phyloP scores from a whole-genome alignment of 139 green algal species.

The Chlamydomonas applanata region DNA sequence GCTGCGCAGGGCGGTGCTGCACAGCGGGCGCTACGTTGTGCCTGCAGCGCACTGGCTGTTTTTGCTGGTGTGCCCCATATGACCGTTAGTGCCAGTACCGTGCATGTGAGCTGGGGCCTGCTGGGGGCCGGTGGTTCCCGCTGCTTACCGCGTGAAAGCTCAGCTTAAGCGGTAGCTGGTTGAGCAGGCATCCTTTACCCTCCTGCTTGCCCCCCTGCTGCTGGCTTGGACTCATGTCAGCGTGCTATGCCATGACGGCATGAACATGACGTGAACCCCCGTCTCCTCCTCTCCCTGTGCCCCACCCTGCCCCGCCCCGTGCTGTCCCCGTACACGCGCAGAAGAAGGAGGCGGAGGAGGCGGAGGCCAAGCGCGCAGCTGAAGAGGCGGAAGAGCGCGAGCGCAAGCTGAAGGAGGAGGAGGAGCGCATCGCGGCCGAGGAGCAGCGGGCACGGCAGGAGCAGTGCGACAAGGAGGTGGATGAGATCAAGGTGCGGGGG shows the following conservation, averaged over 20 bases:
- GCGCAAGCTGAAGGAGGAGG: conserved; percentile 3
- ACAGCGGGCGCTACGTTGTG: no score
- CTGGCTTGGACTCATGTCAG: not conserved
- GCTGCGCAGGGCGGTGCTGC: no score
- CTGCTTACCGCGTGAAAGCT: no score
- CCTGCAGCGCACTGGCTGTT: no score
- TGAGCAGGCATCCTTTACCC: no score
- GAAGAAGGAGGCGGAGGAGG: conserved; percentile 13
- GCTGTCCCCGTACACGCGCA: not conserved
- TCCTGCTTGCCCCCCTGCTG: not conserved
- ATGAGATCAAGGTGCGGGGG: conserved; percentile 30
- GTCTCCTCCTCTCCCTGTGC: not conserved
- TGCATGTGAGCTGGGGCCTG: no score
- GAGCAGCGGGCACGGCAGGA: conserved; percentile 25
- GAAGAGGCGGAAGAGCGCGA: conserved; percentile 8
- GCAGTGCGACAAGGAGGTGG: conserved; percentile 30
- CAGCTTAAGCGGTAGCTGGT: no score
- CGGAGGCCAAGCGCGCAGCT: not conserved
- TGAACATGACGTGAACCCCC: not conserved
- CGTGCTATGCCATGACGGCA: not conserved
- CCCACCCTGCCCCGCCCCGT: not conserved
- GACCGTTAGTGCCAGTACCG: no score
- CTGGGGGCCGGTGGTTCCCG: no score
- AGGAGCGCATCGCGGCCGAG: conserved; percentile 6
- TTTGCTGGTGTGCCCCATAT: no score